phyloP scores from a whole-genome alignment of 2,329 filamentous ascomycete genomes.

The Zymoseptoria tritici region DNA sequence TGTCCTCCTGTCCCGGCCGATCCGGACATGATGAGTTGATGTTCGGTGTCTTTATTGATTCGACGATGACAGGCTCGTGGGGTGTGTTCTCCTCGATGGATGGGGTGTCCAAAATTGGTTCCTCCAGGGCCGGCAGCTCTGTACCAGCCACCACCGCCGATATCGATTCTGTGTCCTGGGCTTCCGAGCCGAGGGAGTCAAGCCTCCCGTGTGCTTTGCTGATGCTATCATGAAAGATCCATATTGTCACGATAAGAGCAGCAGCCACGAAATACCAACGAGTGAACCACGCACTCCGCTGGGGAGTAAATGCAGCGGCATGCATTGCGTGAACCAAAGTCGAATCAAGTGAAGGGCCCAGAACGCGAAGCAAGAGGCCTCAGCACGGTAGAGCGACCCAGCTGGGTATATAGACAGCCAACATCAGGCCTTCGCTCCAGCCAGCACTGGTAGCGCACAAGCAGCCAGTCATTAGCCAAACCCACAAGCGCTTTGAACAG shows the following conservation, averaged over 20 bases:
- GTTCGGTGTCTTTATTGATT: neutral
- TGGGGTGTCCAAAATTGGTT: neutral
- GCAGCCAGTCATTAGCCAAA: neutral
- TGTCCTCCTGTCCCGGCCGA: constrained; percentile 36
- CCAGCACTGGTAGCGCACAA: neutral
- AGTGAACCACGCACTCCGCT: neutral
- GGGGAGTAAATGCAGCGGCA: neutral
- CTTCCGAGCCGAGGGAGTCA: neutral
- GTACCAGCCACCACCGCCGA: neutral
- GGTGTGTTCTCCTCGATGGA: neutral
- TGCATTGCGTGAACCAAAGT: neutral
- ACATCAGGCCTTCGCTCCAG: neutral
- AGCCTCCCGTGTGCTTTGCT: neutral
- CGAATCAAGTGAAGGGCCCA: neutral
- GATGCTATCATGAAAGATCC: neutral
- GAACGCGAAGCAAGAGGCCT: neutral
- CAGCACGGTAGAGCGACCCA: neutral
- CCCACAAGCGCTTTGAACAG: neutral
- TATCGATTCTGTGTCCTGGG: neutral
- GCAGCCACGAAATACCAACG: neutral
- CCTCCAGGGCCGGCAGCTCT: neutral
- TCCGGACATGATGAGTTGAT: neutral
- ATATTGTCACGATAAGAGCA: neutral
- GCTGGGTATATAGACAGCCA: neutral
- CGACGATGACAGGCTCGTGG: neutral